phyloP scores from a whole-genome alignment of 352 stramenopile species.

The Pythium dissimile region DNA sequence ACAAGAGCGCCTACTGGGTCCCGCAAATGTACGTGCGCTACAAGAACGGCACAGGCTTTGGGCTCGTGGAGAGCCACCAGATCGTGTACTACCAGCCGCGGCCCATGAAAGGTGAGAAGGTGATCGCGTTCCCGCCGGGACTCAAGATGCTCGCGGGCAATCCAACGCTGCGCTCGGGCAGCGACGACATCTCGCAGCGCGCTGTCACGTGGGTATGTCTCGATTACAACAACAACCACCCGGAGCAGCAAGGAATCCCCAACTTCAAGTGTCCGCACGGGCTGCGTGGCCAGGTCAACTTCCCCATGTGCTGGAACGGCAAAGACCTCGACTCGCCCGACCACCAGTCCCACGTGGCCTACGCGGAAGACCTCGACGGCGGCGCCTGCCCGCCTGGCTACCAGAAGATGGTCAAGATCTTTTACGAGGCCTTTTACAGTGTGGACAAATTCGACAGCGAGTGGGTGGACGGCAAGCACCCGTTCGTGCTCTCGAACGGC shows the following conservation, averaged over 20 bases:
- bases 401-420: constrained; percentile 61
- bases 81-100: constrained; percentile 51
- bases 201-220: constrained; percentile 48
- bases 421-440: constrained; percentile 53
- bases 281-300: constrained; percentile 49
- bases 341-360: constrained; percentile 50
- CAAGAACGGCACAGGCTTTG: constrained; percentile 53
- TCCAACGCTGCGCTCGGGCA: constrained; percentile 26
- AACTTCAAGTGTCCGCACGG: constrained; percentile 42
- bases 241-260: constrained; percentile 41
- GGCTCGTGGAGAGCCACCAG: constrained; percentile 45
- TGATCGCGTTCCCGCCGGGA: constrained; percentile 40
- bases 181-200: constrained; percentile 35
- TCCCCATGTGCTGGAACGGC: constrained; percentile 54
- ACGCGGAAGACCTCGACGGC: constrained; percentile 38
- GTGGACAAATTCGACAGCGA: constrained; percentile 45
- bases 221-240: constrained; percentile 36
- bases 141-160: constrained; percentile 51
- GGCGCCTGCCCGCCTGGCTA: constrained; percentile 34
- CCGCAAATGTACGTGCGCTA: constrained; percentile 48
- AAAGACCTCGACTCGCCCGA: constrained; percentile 41
- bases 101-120: constrained; percentile 26
- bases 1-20: constrained; percentile 52
- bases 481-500: constrained; percentile 47
- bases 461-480: constrained; percentile 42